phyloP scores from a whole-genome alignment of 805 yeast species.

The Metschnikowia aberdeeniae region DNA sequence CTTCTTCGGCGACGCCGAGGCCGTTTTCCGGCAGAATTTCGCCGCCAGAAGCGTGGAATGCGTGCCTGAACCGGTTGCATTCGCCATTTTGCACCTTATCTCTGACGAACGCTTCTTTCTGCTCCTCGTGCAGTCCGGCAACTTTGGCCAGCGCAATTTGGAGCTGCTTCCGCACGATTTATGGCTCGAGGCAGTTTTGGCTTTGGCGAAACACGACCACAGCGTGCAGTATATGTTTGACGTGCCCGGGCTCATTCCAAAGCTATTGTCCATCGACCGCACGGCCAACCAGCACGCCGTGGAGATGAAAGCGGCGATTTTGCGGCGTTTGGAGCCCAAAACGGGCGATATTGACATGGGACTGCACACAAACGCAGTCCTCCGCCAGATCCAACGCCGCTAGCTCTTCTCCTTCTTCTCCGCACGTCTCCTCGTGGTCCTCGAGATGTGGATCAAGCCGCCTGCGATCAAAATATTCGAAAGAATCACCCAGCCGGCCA shows the following conservation, averaged over 20 bases:
- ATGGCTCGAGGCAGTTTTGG: background rate
- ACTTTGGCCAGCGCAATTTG: constrained; percentile 1
- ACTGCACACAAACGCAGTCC: background rate
- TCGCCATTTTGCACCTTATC: constrained; percentile 1
- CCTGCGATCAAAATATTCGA: constrained; percentile 7
- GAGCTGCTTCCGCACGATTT: background rate
- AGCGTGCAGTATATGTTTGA: constrained; percentile 4
- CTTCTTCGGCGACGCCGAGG: background rate
- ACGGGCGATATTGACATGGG: background rate
- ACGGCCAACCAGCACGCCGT: background rate
- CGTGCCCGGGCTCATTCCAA: background rate
- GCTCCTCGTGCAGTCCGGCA: background rate
- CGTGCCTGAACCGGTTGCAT: background rate
- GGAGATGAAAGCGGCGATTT: background rate
- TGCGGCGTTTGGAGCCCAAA: background rate
- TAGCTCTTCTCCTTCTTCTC: background rate
- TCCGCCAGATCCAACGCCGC: background rate
- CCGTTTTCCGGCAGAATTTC: background rate
- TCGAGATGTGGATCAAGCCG: constrained; percentile 5
- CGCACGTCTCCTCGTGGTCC: background rate
- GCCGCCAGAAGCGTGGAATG: background rate
- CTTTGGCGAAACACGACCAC: constrained; percentile 1
- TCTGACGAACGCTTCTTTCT: constrained; percentile 6
- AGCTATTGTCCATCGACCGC: background rate
- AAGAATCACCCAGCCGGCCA: constrained; percentile 28